Evolutionary conservation across 73 alveolate species (phyloP), one percentile per base, ranked within the genome.

Genomic region (Paramecium bursaria): DNA sequence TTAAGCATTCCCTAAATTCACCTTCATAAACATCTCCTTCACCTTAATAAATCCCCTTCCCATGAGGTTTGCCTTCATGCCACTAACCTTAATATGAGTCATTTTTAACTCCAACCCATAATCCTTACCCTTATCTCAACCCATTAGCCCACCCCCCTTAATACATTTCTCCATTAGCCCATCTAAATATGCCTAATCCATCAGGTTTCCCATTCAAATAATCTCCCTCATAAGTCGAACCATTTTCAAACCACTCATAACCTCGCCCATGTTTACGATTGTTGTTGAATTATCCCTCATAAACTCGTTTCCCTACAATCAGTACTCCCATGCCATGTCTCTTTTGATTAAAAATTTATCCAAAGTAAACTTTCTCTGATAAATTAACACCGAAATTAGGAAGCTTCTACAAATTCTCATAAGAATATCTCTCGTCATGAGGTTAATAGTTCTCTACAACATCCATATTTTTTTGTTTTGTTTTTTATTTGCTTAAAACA

Each of bases 101-200:
- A 10, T 90, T 90, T 30, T 47, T 90, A 7, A 44, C 51, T 13
- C 87, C 85, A 26, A 73, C 54, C 93, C 93, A 87, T 13, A 39
- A 44, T 14, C 96, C 96, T 30, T 53, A 52, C 3, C 96, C 96
- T 74, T 91, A 94, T 54, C 88, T 91, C 49, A 22, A 33, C 11
- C 96, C 96, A 46, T 88, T 86, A 3, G 53, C 46, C 96, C 96
- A 91, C 39, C 86, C 93, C 9, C 94, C 96, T 26, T 86, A 91
- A 86, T 91, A 91, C n/a, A 23, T 26, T 46, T 87, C 93, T 25
- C 94, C 92, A 75, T 90, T 90, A 21, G 47, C 74, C 94, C 96
- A 91, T 9, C 31, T 82, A 50, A 75, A 91, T 22, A 73, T 48
- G 15, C 96, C 96, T 21, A 30, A 22, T 1, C 96, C 96, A 27